A percentile compares a stretch with the other conserved stretches of the same genome.
These are phyloP conservation scores for Piper longum DNA, from an alignment of 164 flowering plant species.

Conservation along the genomic window DNA sequence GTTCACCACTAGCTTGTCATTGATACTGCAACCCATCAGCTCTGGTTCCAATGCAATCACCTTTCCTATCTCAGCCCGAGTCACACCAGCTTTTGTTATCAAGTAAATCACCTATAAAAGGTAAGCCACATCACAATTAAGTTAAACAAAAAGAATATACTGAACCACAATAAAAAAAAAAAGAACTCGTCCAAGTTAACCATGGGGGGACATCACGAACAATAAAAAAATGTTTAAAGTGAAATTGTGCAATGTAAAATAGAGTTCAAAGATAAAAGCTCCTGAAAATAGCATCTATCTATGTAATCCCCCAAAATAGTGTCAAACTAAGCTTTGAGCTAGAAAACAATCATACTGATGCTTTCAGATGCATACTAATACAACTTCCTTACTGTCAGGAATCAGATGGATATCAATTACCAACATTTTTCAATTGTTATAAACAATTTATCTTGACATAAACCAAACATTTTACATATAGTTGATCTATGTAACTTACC, in stretches of 20 bases:
- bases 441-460: not conserved
- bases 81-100: slow-evolving; percentile 76
- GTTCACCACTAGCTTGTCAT: slow-evolving; percentile 55
- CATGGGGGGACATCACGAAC: not conserved
- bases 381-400: too few species aligned
- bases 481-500: slow-evolving; percentile 30
- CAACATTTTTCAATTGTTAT: not conserved
- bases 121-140: not conserved
- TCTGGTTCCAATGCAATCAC: slow-evolving; percentile 79
- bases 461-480: too few species aligned
- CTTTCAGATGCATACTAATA: too few species aligned
- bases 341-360: too few species aligned
- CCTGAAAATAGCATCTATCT: not conserved
- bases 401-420: too few species aligned
- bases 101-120: slow-evolving; percentile 64
- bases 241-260: not conserved
- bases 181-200: not conserved
- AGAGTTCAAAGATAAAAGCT: not conserved
- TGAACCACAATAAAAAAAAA: too few species aligned
- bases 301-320: too few species aligned
- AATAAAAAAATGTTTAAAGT: too few species aligned
- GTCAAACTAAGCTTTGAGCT: too few species aligned
- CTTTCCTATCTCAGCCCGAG: slow-evolving; percentile 55
- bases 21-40: slow-evolving; percentile 79
- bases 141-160: too few species aligned